Percentiles rank a stretch among this genome's conserved stretches.
These are phyloP conservation scores for Kluyveromyces aestuarii DNA, from an alignment of 805 yeast species.

Conservation along the genomic window DNA sequence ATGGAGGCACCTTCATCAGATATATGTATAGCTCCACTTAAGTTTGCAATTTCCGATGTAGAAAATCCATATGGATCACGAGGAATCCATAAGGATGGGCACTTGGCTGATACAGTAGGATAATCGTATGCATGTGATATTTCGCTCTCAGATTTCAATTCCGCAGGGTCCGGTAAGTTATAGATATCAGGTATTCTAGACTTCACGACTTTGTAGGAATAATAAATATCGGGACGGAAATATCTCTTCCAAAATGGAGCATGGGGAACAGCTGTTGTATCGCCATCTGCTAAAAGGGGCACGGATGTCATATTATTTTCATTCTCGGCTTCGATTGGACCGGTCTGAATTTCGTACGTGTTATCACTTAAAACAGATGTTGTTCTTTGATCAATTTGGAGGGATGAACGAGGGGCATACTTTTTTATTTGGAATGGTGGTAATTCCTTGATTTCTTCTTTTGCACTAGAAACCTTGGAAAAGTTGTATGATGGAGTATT, in stretches of 20 bases:
- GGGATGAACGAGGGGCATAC: conserved; percentile 13
- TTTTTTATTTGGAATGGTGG: conserved; percentile 24
- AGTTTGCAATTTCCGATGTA: conserved; percentile 43
- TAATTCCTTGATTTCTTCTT: conserved; percentile 19
- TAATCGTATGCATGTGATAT: conserved; percentile 57
- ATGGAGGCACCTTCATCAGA: conserved; percentile 62
- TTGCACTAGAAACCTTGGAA: conserved; percentile 5
- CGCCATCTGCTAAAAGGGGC: conserved; percentile 69
- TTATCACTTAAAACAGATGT: conserved; percentile 12
- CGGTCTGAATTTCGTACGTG: conserved; percentile 16
- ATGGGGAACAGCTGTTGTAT: conserved; percentile 21
- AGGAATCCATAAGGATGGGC: conserved; percentile 91
- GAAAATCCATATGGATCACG: conserved; percentile 81
- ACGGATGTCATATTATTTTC: conserved; percentile 27
- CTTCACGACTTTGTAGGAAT: conserved; percentile 40
- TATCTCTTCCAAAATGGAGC: conserved; percentile 40
- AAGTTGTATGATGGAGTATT: conserved; percentile 49
- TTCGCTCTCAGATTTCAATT: conserved; percentile 27
- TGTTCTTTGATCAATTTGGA: conserved; percentile 6
- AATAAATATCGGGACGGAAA: conserved; percentile 47
- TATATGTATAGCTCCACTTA: conserved; percentile 48
- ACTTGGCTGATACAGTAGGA: conserved; percentile 60
- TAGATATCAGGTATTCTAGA: conserved; percentile 50
- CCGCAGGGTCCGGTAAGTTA: conserved; percentile 40
- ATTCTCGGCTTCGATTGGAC: conserved; percentile 6